A percentile compares a stretch with the other conserved stretches of the same genome.
phyloP scores from a whole-genome alignment of 108 stramenopile genomes.

The Aureococcus anophagefferens region DNA sequence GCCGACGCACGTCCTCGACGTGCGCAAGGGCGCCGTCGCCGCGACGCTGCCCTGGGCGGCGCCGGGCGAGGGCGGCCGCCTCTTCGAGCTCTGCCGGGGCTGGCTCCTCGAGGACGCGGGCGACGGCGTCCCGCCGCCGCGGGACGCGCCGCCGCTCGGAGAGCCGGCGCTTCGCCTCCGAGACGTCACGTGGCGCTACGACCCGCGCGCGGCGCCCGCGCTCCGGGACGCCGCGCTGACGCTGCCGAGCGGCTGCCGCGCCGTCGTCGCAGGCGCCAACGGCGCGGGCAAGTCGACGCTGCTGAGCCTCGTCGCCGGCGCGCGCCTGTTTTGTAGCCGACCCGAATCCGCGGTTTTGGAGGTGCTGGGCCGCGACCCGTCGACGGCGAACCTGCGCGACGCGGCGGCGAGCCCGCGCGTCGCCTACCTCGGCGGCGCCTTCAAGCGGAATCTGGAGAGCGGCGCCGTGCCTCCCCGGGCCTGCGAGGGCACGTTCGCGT shows the following conservation, averaged over 20 bases:
- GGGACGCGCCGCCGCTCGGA: no score
- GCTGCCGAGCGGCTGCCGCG: slow-evolving; percentile 59
- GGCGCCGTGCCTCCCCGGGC: not conserved
- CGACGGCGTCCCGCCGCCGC: no score
- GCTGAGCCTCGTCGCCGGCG: not conserved
- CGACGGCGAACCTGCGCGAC: not conserved
- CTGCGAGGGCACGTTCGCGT: not conserved
- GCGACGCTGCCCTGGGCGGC: no score
- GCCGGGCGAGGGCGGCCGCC: no score
- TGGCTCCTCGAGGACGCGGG: no score
- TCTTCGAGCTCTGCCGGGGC: no score
- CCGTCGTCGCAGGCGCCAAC: slow-evolving; percentile 76
- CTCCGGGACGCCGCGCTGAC: slow-evolving; percentile 39
- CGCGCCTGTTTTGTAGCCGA: no score
- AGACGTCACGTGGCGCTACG: not conserved
- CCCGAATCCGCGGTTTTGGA: no score
- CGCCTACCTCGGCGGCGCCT: not conserved
- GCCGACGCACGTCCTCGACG: slow-evolving; percentile 58
- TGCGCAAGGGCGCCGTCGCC: slow-evolving; percentile 5
- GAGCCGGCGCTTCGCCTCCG: no score
- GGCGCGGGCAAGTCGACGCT: slow-evolving; percentile 36
- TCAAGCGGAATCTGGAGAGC: not conserved
- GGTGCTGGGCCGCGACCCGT: not conserved
- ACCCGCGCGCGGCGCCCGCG: not conserved
- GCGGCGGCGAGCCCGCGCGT: not conserved